Base-by-base conservation (phyloP, 306 rosid species). In the Vachellia pachyceras region DNA sequence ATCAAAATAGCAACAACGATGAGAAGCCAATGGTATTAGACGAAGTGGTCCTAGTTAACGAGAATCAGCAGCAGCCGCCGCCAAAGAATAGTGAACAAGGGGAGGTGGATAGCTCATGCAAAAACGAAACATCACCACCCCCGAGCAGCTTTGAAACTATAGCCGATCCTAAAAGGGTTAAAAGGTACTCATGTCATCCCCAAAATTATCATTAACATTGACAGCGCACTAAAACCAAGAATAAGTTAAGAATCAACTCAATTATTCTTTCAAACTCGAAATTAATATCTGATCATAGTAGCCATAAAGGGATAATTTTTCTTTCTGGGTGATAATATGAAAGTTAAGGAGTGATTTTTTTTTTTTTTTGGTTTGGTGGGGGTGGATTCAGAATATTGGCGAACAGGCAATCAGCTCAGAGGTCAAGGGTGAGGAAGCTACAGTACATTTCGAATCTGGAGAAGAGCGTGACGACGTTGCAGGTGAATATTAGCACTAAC, bases 371-470 rank as follows among this genome's bases (percentile, higher is more conserved):
- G n/a, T n/a, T n/a, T n/a, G n/a, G n/a, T 33, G 37, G 17, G 39
- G n/a, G n/a, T n/a, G n/a, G 25, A 23, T 60, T 54, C 58, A 93
- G 99, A 86, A 91, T 95, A 55, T 82, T 95, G 86, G 99, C 99
- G 14, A 95, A 95, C 68, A 82, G 99, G 73, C 99, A 93, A 82
- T 95, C 99, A 22, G 99, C 99, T 40, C 99, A 95, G 76, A 87
- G 97, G 82, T 95, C 98, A 73, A 87, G 99, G 71, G 97, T 95
- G 72, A 89, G 99, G 78, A 95, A 93, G 87, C 77, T 95, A 39
- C 99, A 93, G 61, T 95, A 93, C 84, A 93, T 95, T 67, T 95
- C 97, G 11, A 97, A 93, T 82, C 95, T 95, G 6, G 98, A 95
- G 85, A 86, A 94, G 77, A 89, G 97, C 77, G 99, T 93, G 69